Evolutionary conservation across 441 rosid genomes (phyloP).

Genomic region (Hura crepitans): DNA sequence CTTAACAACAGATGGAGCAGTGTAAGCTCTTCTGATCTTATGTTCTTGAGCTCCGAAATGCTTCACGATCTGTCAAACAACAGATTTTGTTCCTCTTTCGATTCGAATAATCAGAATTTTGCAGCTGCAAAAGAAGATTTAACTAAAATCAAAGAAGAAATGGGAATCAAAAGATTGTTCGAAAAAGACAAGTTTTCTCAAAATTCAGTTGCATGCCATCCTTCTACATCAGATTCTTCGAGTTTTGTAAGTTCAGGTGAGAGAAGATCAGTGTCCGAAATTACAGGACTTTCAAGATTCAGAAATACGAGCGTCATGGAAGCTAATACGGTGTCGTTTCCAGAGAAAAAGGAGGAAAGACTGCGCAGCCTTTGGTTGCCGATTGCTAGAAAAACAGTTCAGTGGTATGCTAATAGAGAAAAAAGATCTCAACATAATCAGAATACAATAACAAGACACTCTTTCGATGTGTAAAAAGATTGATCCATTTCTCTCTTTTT

Average conservation of each 20-base stretch:
- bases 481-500: background rate
- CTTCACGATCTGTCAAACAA: constrained; percentile 46
- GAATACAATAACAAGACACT: constrained; percentile 25
- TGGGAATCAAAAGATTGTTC: constrained; percentile 47
- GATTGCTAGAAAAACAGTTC: constrained; percentile 69
- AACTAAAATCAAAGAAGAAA: constrained; percentile 45
- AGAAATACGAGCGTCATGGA: constrained; percentile 27
- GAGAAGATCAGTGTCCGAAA: constrained; percentile 80
- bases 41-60: constrained; percentile 74
- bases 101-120: constrained; percentile 13
- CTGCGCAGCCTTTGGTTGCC: constrained; percentile 68
- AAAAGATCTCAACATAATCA: constrained; percentile 36
- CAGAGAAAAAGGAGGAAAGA: constrained; percentile 43
- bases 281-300: constrained; percentile 56
- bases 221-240: constrained; percentile 33
- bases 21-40: constrained; percentile 75
- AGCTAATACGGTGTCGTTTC: constrained; percentile 28
- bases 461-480: constrained; percentile 19
- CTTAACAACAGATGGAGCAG: constrained; percentile 84
- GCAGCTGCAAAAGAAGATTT: constrained; percentile 14
- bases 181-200: constrained; percentile 30
- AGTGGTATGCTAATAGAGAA: constrained; percentile 77
- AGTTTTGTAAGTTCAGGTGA: constrained; percentile 32
- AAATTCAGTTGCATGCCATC: too few species aligned
- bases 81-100: constrained; percentile 40